Percentiles rank a stretch among this genome's conserved stretches.
Evolutionary conservation across 2,329 filamentous ascomycete genomes (phyloP).

Genomic region (Nigrospora oryzae): DNA sequence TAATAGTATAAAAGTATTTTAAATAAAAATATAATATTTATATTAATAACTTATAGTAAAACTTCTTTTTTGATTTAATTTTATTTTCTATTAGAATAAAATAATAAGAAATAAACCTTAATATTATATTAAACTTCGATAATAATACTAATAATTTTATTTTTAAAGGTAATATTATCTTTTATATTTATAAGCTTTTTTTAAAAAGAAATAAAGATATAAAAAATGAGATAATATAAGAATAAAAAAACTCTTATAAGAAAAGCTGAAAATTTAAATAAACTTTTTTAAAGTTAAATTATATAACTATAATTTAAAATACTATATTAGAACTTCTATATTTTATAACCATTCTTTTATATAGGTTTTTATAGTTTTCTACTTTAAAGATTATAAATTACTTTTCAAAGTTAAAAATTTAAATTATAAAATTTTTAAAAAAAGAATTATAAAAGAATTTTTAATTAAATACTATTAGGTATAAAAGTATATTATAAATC

Average conservation of each 20-base stretch:
- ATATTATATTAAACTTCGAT: constrained; percentile 8
- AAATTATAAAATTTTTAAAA: constrained; percentile 1
- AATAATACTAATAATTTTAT: constrained; percentile 11
- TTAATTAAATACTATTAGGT: constrained; percentile 2
- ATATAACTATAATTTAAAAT: constrained; percentile 5
- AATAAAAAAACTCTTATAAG: too few relatives aligned
- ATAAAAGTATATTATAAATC: too few relatives aligned
- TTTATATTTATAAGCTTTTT: too few relatives aligned
- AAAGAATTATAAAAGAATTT: too few relatives aligned
- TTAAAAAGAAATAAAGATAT: too few relatives aligned
- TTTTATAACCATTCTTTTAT: too few relatives aligned
- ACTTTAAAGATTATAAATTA: too few relatives aligned
- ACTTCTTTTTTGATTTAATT: constrained; percentile 14
- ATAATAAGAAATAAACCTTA: constrained; percentile 5
- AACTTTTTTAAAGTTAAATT: constrained; percentile 9
- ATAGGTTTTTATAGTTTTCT: too few relatives aligned
- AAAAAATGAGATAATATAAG: too few relatives aligned
- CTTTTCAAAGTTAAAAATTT: too few relatives aligned
- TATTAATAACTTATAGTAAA: constrained; percentile 11
- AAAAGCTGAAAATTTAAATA: constrained; percentile 11
- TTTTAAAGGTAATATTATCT: constrained; percentile 25
- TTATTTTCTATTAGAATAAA: constrained; percentile 13
- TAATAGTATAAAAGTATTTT: constrained; percentile 1
- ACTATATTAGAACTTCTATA: not conserved
- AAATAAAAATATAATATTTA: not conserved